Conservation (phyloP, 352 stramenopile genomes). For the Peronospora destructor region DNA sequence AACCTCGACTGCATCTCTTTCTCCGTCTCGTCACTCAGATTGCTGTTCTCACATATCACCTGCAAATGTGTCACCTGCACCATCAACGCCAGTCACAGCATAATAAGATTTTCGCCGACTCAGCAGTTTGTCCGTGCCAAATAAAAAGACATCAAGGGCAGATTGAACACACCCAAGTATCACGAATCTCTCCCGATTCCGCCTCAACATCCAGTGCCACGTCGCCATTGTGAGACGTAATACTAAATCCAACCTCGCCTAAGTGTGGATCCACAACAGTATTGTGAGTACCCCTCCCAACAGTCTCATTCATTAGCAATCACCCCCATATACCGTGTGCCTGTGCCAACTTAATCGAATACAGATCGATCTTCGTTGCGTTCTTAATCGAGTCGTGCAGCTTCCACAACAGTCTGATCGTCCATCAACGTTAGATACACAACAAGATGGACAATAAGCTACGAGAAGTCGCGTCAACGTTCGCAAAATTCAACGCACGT, state of each 20-base stretch:
- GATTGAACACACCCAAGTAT: constrained; percentile 47
- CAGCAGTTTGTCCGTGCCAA: neutral
- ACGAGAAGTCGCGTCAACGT: neutral
- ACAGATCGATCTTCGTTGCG: constrained; percentile 42
- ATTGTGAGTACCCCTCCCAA: constrained; percentile 1
- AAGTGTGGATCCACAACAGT: neutral
- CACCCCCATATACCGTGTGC: constrained; percentile 29
- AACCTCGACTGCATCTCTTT: constrained; percentile 31
- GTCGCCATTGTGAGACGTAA: constrained; percentile 58
- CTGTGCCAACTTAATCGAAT: constrained; percentile 46
- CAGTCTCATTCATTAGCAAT: neutral
- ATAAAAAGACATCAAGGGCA: neutral
- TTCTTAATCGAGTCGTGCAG: constrained; percentile 46
- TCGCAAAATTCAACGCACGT: constrained; percentile 33
- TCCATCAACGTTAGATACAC: constrained; percentile 1
- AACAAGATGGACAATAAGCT: neutral
- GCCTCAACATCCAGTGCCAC: constrained; percentile 67
- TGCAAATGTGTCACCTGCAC: constrained; percentile 59
- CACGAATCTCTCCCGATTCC: constrained; percentile 46
- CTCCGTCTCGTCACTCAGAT: constrained; percentile 25
- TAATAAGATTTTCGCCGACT: neutral
- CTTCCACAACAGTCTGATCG: constrained; percentile 59
- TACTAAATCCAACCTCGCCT: constrained; percentile 40
- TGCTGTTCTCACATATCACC: constrained; percentile 61
- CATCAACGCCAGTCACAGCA: neutral